A percentile compares a stretch with the other conserved stretches of the same genome.
Evolutionary conservation across 164 flowering plant species (phyloP).

Genomic region (Nymphaea thermarum): DNA sequence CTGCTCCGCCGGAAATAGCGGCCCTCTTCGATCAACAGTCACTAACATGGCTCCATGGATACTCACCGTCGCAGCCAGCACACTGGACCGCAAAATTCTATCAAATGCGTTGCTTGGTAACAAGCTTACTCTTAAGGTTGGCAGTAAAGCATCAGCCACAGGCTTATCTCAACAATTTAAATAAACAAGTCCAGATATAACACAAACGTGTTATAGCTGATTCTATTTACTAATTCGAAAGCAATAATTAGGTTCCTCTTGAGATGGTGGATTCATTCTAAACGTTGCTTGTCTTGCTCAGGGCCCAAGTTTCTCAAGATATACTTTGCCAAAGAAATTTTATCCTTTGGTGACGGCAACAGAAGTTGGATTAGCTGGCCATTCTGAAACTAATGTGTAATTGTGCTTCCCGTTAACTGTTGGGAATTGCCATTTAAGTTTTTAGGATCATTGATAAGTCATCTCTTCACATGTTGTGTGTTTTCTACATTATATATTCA

Average conservation of each 20-base stretch:
- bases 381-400: background rate
- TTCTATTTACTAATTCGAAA: too few species aligned
- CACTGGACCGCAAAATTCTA: background rate
- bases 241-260: too few species aligned
- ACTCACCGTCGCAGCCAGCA: constrained; percentile 2
- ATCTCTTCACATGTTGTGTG: too few species aligned
- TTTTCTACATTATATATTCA: background rate
- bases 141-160: background rate
- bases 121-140: background rate
- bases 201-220: too few species aligned
- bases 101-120: background rate
- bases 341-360: constrained; percentile 12
- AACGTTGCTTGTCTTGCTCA: background rate
- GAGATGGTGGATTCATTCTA: background rate
- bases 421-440: too few species aligned
- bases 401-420: too few species aligned
- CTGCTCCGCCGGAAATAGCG: background rate
- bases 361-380: background rate
- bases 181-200: too few species aligned
- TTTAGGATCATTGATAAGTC: too few species aligned
- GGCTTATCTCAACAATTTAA: too few species aligned
- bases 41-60: background rate
- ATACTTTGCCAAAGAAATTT: background rate
- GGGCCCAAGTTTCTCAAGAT: background rate
- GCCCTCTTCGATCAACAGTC: background rate